Percentiles rank a stretch among this genome's conserved stretches.
Conservation (phyloP, 2,329 filamentous ascomycete genomes). For the Xylariaceae sp. region DNA sequence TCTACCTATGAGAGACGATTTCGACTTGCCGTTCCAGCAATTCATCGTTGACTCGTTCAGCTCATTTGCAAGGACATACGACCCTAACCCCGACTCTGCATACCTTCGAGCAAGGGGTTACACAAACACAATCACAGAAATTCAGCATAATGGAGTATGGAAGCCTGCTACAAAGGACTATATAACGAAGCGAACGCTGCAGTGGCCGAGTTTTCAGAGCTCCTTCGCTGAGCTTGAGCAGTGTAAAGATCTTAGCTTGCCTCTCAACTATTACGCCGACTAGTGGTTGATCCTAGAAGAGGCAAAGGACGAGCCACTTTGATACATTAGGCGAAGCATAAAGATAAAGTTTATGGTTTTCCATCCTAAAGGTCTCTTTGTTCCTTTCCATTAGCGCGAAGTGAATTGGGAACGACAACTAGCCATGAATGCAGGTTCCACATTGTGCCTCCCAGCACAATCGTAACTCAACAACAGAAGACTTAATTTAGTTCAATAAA, state of each 20-base stretch:
- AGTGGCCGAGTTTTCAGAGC: conserved; percentile 49
- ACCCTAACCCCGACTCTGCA: conserved; percentile 56
- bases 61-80: conserved; percentile 55
- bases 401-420: too few species aligned
- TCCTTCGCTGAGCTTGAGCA: conserved; percentile 58
- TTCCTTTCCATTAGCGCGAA: too few species aligned
- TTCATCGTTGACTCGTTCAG: conserved; percentile 56
- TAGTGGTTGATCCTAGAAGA: too few species aligned
- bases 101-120: conserved; percentile 54
- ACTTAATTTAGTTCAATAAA: too few species aligned
- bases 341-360: too few species aligned
- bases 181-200: conserved; percentile 54
- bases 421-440: too few species aligned
- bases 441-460: too few species aligned
- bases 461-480: too few species aligned
- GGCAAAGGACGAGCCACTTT: too few species aligned
- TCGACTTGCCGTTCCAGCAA: conserved; percentile 47
- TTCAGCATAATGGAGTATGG: conserved; percentile 44
- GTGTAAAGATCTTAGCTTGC: conserved; percentile 55
- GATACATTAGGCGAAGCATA: too few species aligned
- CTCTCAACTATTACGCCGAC: conserved; percentile 49
- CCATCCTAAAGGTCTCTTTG: too few species aligned
- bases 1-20: conserved; percentile 53
- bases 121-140: conserved; percentile 39
- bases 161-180: conserved; percentile 45